These are phyloP conservation scores for Fusarium sp. DNA, from an alignment of 2,329 filamentous ascomycete genomes.

Conservation along the genomic window DNA sequence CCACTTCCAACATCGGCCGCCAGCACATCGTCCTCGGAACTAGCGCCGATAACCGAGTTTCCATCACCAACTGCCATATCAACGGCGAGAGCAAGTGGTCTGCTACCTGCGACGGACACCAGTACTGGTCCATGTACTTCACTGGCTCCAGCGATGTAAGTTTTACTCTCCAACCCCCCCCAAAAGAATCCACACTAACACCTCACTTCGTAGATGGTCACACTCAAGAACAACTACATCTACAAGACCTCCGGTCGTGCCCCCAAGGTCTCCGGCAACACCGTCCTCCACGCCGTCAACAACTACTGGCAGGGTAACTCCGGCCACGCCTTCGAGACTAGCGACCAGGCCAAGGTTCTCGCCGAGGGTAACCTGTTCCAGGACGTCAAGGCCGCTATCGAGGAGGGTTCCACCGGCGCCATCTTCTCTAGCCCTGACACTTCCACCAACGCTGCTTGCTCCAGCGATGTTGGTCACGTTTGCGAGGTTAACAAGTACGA, in stretches of 20 bases:
- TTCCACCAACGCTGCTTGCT: constrained; percentile 55
- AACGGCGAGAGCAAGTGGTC: constrained; percentile 65
- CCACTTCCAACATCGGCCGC: constrained; percentile 67
- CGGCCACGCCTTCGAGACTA: constrained; percentile 68
- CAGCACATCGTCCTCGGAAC: constrained; percentile 71
- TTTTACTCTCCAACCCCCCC: rapidly evolving
- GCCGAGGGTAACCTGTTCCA: constrained; percentile 70
- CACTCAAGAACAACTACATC: constrained; percentile 70
- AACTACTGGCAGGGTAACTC: constrained; percentile 68
- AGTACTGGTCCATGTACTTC: constrained; percentile 71
- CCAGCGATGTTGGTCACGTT: constrained; percentile 56
- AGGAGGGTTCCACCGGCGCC: constrained; percentile 46
- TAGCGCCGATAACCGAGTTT: constrained; percentile 64
- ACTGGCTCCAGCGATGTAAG: constrained; percentile 61
- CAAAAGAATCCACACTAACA: not conserved
- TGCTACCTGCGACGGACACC: constrained; percentile 67
- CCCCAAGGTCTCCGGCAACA: constrained; percentile 67
- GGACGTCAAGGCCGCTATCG: constrained; percentile 58
- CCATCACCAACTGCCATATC: constrained; percentile 67
- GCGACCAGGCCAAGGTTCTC: constrained; percentile 55
- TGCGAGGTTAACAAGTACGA: constrained; percentile 64
- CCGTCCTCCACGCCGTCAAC: constrained; percentile 69
- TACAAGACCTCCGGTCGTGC: constrained; percentile 67
- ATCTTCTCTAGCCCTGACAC: constrained; percentile 49
- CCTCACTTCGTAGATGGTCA: constrained; percentile 53